Base-by-base conservation (phyloP, 1,139 yeast species). In the Pneumocystis jirovecii region DNA sequence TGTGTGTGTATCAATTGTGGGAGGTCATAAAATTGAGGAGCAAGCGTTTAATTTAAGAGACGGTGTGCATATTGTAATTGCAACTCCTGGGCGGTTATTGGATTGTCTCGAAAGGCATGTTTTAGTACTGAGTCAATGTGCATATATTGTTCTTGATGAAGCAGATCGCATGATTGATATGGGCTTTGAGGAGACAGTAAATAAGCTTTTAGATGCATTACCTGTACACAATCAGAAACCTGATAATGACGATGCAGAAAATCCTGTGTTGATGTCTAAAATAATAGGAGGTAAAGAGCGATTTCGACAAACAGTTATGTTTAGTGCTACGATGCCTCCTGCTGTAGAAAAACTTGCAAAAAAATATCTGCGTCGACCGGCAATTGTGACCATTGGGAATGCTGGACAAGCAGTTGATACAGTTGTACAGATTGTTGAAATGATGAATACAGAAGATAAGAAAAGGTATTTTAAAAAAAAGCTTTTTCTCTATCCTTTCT, bases 121-220 rank as follows among this genome's bases (percentile, higher is more conserved):
- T 19, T 70, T 90, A 1, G 82, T 82, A 1, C 76, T 91, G 59
- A 78, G 77, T 62, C 83, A 83, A 68, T 84, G 96, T 69, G 81
- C 81, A 68, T 87, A 84, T 70, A 77, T 91, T 21, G 85, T 89
- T 1, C 80, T 90, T 79, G 97, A 91, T 76, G 97, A 91, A 75
- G 96, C 96, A 0, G 97, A 91, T 74, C 80, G 90, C 71, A 91
- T 91, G 97, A 85, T 93, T 61, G 96, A 91, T 73, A 81, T 91
- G 82, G 97, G 97, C 1, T 91, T 93, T 74, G 96, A 90, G 72
- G 87, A 83, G 63, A 89, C 89, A 69, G 81, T 93, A 62, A 82
- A 81, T 50, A 78, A 80, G 39, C 82, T 93, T 25, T 75, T 88
- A 66, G 77, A 77, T 8, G 74, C 76, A 34, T 75, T 85, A 45